Percentiles rank a stretch among this genome's conserved stretches.
phyloP scores from a whole-genome alignment of 140 eudicot genomes.

The Flaveria floridana region DNA sequence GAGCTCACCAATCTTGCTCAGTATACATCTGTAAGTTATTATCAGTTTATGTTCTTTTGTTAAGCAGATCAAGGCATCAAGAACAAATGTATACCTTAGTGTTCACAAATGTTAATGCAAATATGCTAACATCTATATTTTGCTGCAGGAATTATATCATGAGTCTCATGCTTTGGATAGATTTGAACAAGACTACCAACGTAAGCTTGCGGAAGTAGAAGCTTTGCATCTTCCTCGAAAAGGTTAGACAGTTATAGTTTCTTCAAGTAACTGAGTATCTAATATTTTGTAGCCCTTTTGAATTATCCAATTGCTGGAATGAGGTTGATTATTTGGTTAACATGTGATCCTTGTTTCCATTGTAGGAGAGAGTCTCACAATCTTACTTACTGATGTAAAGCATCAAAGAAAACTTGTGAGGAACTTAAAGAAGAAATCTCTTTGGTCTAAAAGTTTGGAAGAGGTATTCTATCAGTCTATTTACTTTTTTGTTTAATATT shows the following conservation, averaged over 20 bases:
- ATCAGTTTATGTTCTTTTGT: background rate
- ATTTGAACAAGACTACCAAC: constrained; percentile 77
- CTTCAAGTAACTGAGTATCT: constrained; percentile 1
- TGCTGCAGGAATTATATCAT: constrained; percentile 77
- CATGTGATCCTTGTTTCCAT: constrained; percentile 13
- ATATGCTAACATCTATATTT: constrained; percentile 25
- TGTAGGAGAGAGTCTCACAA: constrained; percentile 70
- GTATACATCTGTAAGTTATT: constrained; percentile 76
- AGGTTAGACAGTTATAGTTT: constrained; percentile 47
- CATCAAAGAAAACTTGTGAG: constrained; percentile 75
- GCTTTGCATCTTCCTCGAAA: constrained; percentile 76
- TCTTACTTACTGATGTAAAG: constrained; percentile 69
- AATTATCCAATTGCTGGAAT: constrained; percentile 2
- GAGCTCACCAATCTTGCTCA: constrained; percentile 79
- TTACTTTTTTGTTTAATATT: background rate
- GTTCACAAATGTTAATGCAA: constrained; percentile 1
- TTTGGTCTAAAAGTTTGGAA: constrained; percentile 80
- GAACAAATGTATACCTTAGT: background rate
- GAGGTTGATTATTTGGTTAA: constrained; percentile 27
- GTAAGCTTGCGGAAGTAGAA: constrained; percentile 74
- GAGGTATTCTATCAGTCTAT: constrained; percentile 48
- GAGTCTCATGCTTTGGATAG: constrained; percentile 82
- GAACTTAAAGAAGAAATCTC: constrained; percentile 80
- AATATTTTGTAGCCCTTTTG: background rate
- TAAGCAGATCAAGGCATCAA: background rate